phyloP scores from a whole-genome alignment of 2,329 filamentous ascomycete genomes.

The Fusarium sp. region DNA sequence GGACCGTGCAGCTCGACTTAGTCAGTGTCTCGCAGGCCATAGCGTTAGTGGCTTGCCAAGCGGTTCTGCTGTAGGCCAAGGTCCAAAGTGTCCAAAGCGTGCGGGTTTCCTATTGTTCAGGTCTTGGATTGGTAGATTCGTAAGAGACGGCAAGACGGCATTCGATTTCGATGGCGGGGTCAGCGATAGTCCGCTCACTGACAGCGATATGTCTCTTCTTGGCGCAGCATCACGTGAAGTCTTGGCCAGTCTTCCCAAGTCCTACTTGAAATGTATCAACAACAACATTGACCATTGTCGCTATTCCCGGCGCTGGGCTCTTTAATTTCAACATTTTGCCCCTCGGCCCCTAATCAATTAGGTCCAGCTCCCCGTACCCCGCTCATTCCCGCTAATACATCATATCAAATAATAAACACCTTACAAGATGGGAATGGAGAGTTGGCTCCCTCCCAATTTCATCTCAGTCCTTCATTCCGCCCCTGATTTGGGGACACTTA shows the following conservation, averaged over 20 bases:
- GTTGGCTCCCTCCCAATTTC: constrained; percentile 39
- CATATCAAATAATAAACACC: constrained; percentile 7
- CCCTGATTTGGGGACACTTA: constrained; percentile 10
- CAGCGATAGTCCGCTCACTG: neutral
- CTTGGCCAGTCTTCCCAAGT: neutral
- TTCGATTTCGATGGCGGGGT: constrained; percentile 3
- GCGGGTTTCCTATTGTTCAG: constrained; percentile 32
- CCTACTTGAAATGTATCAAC: neutral
- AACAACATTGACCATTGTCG: neutral
- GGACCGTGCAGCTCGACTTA: constrained; percentile 33
- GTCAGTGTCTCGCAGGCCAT: constrained; percentile 38
- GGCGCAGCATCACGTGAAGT: constrained; percentile 18
- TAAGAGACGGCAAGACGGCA: constrained; percentile 8
- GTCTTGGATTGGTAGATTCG: constrained; percentile 34
- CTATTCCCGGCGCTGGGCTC: neutral
- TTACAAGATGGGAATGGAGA: neutral
- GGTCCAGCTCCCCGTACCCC: neutral
- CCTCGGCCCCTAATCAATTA: constrained; percentile 8
- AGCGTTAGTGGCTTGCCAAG: constrained; percentile 37
- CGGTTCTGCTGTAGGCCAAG: constrained; percentile 6
- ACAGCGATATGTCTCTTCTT: neutral
- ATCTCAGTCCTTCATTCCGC: constrained; percentile 20
- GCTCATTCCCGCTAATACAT: constrained; percentile 12
- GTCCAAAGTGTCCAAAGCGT: constrained; percentile 3
- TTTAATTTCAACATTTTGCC: constrained; percentile 16